phyloP scores from a whole-genome alignment of 164 flowering plant genomes.

The Liriodendron chinense region DNA sequence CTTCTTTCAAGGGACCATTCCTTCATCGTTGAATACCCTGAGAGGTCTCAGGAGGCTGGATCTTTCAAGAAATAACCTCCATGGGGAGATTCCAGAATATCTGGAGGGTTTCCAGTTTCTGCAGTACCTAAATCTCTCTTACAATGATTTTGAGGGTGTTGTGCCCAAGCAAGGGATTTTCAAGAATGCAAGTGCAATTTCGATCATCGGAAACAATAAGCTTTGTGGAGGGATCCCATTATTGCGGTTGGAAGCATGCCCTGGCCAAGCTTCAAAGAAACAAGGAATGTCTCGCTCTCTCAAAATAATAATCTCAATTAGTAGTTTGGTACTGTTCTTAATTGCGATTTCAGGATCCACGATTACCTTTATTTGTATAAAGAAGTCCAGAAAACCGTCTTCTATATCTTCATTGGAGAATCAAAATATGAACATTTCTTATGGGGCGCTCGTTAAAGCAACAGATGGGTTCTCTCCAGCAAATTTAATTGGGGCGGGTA shows the following conservation, averaged over 20 bases:
- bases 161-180: constrained; percentile 42
- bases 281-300: not conserved
- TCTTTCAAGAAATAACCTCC: constrained; percentile 31
- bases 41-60: constrained; percentile 15
- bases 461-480: constrained; percentile 1
- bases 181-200: constrained; percentile 24
- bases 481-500: constrained; percentile 5
- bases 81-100: constrained; percentile 26
- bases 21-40: constrained; percentile 24
- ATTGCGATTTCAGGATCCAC: not conserved
- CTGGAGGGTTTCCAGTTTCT: constrained; percentile 13
- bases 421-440: not conserved
- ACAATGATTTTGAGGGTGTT: constrained; percentile 13
- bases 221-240: constrained; percentile 39
- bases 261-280: not conserved
- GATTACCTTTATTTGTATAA: not conserved
- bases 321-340: not conserved
- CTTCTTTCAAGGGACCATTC: constrained; percentile 29
- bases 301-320: not conserved
- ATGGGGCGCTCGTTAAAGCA: constrained; percentile 4
- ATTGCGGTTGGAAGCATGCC: constrained; percentile 29
- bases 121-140: constrained; percentile 26
- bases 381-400: not conserved
- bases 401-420: not conserved
- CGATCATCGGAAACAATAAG: constrained; percentile 25